Evolutionary conservation across 495 filamentous ascomycete genomes (phyloP), one percentile per base, ranked within the genome.

Genomic region (Rostrohypoxylon terebratum): DNA sequence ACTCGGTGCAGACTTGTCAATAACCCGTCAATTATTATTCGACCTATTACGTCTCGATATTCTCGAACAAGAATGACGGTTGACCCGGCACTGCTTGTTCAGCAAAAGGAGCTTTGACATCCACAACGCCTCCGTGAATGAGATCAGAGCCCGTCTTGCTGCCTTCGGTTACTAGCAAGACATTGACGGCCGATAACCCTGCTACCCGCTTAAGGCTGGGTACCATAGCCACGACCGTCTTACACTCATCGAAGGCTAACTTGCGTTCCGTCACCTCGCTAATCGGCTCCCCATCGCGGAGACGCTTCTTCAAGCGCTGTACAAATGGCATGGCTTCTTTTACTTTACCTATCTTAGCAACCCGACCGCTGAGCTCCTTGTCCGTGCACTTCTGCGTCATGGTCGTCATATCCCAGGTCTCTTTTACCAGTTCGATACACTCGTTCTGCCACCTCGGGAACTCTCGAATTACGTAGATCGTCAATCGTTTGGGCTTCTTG

Each of bases 261-360:
- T 93, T 93, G 60, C 94, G 83, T 20, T 93, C 87, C 73, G 98
- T 91, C 45, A 98, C 94, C 8, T 77, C 83, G 18, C 87, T 82
- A 7, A 86, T 82, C 34, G 84, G 80, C 77, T 89, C 86, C 44
- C 87, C 88, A 20, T 77, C 78, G 48, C 91, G 79, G 23, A 99
- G 85, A 18, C 92, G 87, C 74, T 87, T 90, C 90, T 97, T 98
- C 55, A 99, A 81, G 1, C 76, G 81, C 80, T 98, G 94, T 4
- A 98, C 89, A 75, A 98, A 99, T 4, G 96, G 96, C 96, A 98
- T 98, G 25, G 93, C 95, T 81, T 95, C 93, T 88, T 99, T 99
- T 87, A 92, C 93, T 81, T 98, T 95, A 50, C 80, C 80, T 75
- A 96, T 87, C 82, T 94, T 94, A 73, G 86, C 87, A 20, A 95